Evolutionary conservation across 106 monocot species (phyloP).

Genomic region (Agapanthus africanus): DNA sequence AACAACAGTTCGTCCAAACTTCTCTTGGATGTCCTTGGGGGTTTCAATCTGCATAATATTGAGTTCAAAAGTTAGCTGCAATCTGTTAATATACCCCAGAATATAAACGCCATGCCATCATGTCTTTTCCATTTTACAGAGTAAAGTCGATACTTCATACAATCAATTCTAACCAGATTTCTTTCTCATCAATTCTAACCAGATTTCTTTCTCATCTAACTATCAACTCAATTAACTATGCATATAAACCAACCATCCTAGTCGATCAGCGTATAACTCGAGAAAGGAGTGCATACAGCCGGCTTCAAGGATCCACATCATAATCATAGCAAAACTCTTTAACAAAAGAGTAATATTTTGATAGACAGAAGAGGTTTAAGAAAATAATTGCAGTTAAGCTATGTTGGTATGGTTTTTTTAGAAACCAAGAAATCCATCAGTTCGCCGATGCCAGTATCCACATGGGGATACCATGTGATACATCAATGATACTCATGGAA

Average conservation of each 20-base stretch:
- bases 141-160: neutral
- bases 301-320: neutral
- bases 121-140: neutral
- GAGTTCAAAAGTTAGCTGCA: neutral
- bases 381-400: too few species aligned
- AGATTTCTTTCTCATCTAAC: too few species aligned
- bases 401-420: too few species aligned
- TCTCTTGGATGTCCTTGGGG: slow-evolving; percentile 88
- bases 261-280: neutral
- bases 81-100: neutral
- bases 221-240: slow-evolving; percentile 2
- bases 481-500: too few species aligned
- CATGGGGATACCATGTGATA: too few species aligned
- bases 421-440: too few species aligned
- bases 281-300: neutral
- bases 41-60: slow-evolving; percentile 77
- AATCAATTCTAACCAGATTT: neutral
- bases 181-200: neutral
- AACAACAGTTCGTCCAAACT: slow-evolving; percentile 94
- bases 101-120: too few species aligned
- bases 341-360: neutral
- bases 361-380: too few species aligned
- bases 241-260: neutral
- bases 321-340: neutral
- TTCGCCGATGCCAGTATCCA: too few species aligned